Evolutionary conservation across 169 alveolate genomes (phyloP), one percentile per base, ranked within the genome.

Genomic region (Eimeria necatrix): DNA sequence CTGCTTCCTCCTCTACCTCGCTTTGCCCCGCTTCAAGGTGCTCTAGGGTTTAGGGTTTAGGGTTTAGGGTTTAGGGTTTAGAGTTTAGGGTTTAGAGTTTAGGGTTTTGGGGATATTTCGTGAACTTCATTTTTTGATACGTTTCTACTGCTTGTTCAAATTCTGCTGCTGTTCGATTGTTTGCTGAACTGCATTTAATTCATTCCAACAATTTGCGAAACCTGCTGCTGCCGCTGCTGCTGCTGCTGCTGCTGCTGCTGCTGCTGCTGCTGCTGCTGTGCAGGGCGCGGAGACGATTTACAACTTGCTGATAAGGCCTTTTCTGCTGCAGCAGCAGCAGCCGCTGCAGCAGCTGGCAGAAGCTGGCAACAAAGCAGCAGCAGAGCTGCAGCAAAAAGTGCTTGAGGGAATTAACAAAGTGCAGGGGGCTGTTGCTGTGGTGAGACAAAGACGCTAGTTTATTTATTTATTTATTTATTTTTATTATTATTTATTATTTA

Each of bases 111-210:
- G 41, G n/a, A 96, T 95, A 97, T 71, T 97, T 98, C 84, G 96
- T 96, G 16, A 98, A 96, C 22, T 93, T 97, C 86, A 97, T 98
- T 56, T 96, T 90, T 96, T 98, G 97, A 96, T 98, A 20, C 99
- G 99, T 32, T 98, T 98, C 95, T 98, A 98, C 96, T 98, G 96
- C 89, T 93, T 98, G 68, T 32, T 97, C 64, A 98, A 98, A 94
- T 96, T 97, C 46, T 97, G 96, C 12, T 9, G 9, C 24, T 6
- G 52, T 9, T 8, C 84, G 52, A 51, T 20, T 5, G 52, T 20
- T 0, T 46, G 52, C 5, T 7, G 10, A 10, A n/a, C 8, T 73
- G 32, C 52, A 6, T 51, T 32, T 32, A 32, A 32, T 32, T 32
- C 41, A 32, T 32, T 32, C 2, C 2, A 32, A 32, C 41, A 0